Base-by-base conservation (phyloP, 306 rosid species). In the Notholithocarpus densiflorus region DNA sequence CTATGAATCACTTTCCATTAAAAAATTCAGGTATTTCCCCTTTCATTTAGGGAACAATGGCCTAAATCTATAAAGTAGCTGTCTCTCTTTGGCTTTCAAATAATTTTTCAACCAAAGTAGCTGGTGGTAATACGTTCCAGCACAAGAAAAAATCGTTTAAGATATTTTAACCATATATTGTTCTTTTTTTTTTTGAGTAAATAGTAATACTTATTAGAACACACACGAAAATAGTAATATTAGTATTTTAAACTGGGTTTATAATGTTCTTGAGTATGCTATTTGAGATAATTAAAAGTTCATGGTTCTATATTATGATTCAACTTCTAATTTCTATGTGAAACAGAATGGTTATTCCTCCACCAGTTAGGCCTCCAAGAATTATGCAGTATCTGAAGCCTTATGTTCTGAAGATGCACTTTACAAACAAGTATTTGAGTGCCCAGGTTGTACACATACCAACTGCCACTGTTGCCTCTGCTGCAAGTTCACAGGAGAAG, bases 401-500 rank as follows among this genome's bases (percentile, higher is more conserved):
- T 4, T 95, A 89, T 82, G 87, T 91, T 48, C 87, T 91, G 92
- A 95, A 61, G 86, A 95, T 91, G 98, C 92, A 92, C 87, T 90
- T 95, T 48, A 89, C 97, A 69, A 95, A 92, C 79, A 92, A 91
- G 84, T 92, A 34, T 40, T 97, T 92, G 75, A 90, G 84, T 64
- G 95, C 90, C 4, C 95, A 91, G 86, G 98, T 95, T 72, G 70
- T 91, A 82, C 97, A 95, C 75, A 73, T 88, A 5, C 92, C 94
- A 78, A 91, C 97, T 5, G 98, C 98, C 57, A 91, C 94, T 0
- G 92, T 91, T 24, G 96, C 98, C 43, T 87, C 90, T 64, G 86
- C 92, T 31, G 94, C 97, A 57, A 91, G 98, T 78, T 91, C 94
- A 3, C 95, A 92, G 48, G 98, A 95, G 80, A 95, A 90, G 82